Evolutionary conservation across 257 asterid genomes (phyloP), one percentile per base, ranked within the genome.

Genomic region (Henckelia pumila): DNA sequence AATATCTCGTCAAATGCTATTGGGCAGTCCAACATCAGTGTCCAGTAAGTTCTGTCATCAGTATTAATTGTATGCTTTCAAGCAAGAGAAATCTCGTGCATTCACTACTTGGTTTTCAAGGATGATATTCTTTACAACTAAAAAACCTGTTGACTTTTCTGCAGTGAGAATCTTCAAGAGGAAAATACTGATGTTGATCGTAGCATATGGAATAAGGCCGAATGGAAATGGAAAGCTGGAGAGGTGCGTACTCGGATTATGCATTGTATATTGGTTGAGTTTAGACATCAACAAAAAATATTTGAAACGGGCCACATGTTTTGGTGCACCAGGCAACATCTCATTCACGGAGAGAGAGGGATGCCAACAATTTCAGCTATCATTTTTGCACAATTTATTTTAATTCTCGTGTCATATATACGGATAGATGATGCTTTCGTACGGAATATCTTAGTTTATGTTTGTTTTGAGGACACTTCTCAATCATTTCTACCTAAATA

Each of bases 171-270:
- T 72, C 26, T 33, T 66, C 79, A 67, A 17, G 78, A 70, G 58
- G 80, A 49, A 67, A 76, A 66, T 29, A 11, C 26, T 57, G 64
- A 49, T 58, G 84, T 76, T 50, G 95, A 91, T 50, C 74, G 72
- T 66, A 77, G 84, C 81, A 61, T 87, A 67, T 90, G 97, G 99
- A 57, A 33, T 22, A 85, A 81, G 67, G 67, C 80, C 40, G 81
- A 75, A 62, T 86, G 95, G 95, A 78, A 77, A 58, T 91, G 96
- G 96, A 79, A 78, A 58, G 72, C 60, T 59, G 94, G 96, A 80
- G 94, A 87, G 95, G 96, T 86, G 69, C 28, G 64, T 67, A 71
- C 7, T 75, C 69, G 22, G n/a, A 32, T 40, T 62, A 47, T 59
- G 50, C 55, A 11, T 40, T 13, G 50, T 11, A 35, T 16, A 35